Evolutionary conservation across 352 stramenopile genomes (phyloP).

Genomic region (Thraustochytrium sp.): DNA sequence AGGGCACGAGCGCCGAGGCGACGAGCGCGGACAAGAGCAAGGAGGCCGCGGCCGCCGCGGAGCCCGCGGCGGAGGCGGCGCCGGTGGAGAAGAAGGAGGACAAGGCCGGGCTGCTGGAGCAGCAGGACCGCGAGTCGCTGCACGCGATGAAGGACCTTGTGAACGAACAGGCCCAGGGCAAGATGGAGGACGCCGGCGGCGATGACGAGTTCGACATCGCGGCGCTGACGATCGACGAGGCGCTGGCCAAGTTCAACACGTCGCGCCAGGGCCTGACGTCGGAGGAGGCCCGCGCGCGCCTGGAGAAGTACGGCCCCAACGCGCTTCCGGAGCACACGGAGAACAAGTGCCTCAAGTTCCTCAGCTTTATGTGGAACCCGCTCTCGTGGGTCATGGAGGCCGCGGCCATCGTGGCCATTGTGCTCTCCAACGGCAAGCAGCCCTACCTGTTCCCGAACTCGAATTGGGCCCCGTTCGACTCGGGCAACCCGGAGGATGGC

Average conservation of each 20-base stretch:
- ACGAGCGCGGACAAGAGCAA: neutral
- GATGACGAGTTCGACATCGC: conserved; percentile 26
- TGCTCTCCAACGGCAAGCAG: conserved; percentile 51
- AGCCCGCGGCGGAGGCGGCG: neutral
- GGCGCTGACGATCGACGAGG: conserved; percentile 53
- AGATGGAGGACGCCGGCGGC: neutral
- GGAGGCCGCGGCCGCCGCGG: neutral
- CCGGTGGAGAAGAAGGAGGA: neutral
- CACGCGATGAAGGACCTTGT: conserved; percentile 2
- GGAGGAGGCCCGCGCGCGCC: conserved; percentile 65
- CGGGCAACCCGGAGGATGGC: neutral
- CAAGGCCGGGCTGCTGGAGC: neutral
- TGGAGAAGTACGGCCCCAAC: conserved; percentile 69
- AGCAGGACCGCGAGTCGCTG: neutral
- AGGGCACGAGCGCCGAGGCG: neutral
- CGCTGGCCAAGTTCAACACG: conserved; percentile 71
- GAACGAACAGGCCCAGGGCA: neutral
- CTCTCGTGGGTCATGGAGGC: conserved; percentile 72
- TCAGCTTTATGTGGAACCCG: conserved; percentile 72
- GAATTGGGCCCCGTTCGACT: neutral
- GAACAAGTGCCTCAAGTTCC: conserved; percentile 69
- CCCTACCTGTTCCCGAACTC: conserved; percentile 52
- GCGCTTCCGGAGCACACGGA: conserved; percentile 68
- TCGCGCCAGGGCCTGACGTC: conserved; percentile 63
- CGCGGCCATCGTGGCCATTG: conserved; percentile 64